phyloP scores from a whole-genome alignment of 164 flowering plant genomes.

The Nymphaea colorata region DNA sequence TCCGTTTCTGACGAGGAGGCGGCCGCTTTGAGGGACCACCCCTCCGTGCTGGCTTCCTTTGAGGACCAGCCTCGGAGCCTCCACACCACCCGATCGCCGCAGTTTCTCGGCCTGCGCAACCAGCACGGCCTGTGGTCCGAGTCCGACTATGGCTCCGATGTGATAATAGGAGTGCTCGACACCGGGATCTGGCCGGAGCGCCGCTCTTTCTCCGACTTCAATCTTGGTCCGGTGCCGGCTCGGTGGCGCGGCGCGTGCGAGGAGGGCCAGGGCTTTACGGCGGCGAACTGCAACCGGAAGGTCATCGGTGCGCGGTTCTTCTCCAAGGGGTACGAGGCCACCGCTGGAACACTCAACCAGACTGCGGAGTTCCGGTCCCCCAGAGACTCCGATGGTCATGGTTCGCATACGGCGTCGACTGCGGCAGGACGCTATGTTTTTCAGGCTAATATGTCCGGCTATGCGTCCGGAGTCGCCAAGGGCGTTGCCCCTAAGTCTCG shows the following conservation, averaged over 20 bases:
- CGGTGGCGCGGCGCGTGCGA: constrained; percentile 77
- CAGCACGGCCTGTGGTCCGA: constrained; percentile 90
- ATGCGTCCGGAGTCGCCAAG: constrained; percentile 82
- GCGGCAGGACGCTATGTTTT: constrained; percentile 77
- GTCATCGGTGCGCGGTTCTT: constrained; percentile 80
- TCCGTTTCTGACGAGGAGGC: constrained; percentile 35
- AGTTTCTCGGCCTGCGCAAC: constrained; percentile 73
- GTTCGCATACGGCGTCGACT: constrained; percentile 94
- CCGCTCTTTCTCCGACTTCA: constrained; percentile 66
- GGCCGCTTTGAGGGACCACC: constrained; percentile 24
- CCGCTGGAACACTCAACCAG: constrained; percentile 26
- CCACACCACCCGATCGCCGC: constrained; percentile 98
- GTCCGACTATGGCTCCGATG: constrained; percentile 87
- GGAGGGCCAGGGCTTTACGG: constrained; percentile 35
- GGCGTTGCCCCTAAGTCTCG: constrained; percentile 94
- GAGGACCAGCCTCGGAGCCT: constrained; percentile 65
- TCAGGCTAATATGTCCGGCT: constrained; percentile 65
- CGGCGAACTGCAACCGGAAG: constrained; percentile 54
- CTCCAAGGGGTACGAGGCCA: constrained; percentile 65
- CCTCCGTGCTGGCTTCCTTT: constrained; percentile 59
- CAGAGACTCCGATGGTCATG: constrained; percentile 93
- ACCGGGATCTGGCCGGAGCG: constrained; percentile 97
- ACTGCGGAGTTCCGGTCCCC: constrained; percentile 70
- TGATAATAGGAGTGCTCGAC: constrained; percentile 77
- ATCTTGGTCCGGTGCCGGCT: constrained; percentile 64